Evolutionary conservation across 495 filamentous ascomycete species (phyloP), one percentile per base, ranked within the genome.

Genomic region (Mytilinidion resinicola): DNA sequence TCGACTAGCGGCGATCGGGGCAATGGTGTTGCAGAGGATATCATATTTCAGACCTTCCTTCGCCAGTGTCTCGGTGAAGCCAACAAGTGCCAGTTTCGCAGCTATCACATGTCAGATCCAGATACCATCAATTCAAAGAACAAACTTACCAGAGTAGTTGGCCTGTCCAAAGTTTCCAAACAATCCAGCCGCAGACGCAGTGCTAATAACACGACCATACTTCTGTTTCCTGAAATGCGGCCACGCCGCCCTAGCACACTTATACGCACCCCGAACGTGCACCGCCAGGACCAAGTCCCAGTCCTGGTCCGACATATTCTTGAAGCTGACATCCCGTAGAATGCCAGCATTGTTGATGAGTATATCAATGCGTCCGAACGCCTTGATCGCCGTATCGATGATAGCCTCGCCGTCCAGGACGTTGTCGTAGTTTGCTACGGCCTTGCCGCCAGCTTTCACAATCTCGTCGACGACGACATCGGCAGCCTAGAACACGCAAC

Each of bases 11-110:
- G 93, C 93, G 67, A 98, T 92, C 47, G 93, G 93, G 35, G 93
- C 91, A 76, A 98, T 97, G 67, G 88, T 89, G 73, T 98, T 98
- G 77, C 82, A 82, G 67, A 96, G 75, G 64, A 98, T 97, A 82
- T 98, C 97, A 78, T 98, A 98, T 74, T 98, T 98, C 65, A 84
- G 80, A 60, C 93, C 93, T 77, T 98, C 93, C 78, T 96, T 97
- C 52, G 95, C 93, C 57, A 98, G 83, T 3, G 93, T 95, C 81
- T 98, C 93, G 17, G 93, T 96, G 78, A 98, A 98, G 60, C 91
- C 93, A 56, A 98, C 91, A 82, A 93, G 87, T 58, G 88, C 87
- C 51, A 97, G 80, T 79, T 98, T 98, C 63, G 93, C 93, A 55
- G 93, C 91, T 82, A 50, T 19, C 42, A 48, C 12, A 41, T 37